phyloP scores from a whole-genome alignment of 306 rosid genomes.

The Nissolia schottii region DNA sequence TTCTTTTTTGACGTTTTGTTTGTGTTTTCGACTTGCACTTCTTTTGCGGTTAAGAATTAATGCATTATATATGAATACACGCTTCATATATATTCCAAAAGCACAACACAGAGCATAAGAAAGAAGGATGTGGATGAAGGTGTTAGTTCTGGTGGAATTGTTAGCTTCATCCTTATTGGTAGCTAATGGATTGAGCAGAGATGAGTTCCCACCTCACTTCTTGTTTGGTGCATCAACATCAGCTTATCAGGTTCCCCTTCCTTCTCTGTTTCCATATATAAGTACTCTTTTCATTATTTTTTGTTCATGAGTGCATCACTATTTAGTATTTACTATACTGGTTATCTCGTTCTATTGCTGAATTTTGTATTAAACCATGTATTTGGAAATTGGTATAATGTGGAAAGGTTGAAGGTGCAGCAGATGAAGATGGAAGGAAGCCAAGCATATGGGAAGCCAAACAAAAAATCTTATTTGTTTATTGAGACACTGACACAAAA shows the following conservation, averaged over 20 bases:
- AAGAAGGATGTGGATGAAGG: neutral
- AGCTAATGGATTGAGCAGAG: constrained; percentile 27
- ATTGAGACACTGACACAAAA: no score
- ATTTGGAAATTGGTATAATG: neutral
- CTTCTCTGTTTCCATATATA: neutral
- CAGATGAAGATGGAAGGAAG: constrained; percentile 35
- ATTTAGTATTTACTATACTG: no score
- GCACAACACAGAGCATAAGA: neutral
- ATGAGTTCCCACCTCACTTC: constrained; percentile 58
- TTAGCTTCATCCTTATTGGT: neutral
- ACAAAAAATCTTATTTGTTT: no score
- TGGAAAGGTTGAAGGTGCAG: constrained; percentile 37
- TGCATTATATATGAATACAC: no score
- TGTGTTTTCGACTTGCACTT: no score
- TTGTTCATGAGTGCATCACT: no score
- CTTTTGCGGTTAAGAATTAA: no score
- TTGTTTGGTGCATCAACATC: constrained; percentile 65
- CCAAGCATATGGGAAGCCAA: constrained; percentile 46
- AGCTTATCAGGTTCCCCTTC: constrained; percentile 59
- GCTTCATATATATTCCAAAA: no score
- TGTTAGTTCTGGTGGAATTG: neutral
- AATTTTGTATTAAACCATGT: neutral
- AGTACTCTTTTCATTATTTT: neutral
- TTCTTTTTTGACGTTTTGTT: no score
- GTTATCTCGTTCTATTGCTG: neutral